Percentiles rank a stretch among this genome's conserved stretches.
Evolutionary conservation across 192 early-diverging fungal genomes (phyloP).

Genomic region (Entrophospora sp.): DNA sequence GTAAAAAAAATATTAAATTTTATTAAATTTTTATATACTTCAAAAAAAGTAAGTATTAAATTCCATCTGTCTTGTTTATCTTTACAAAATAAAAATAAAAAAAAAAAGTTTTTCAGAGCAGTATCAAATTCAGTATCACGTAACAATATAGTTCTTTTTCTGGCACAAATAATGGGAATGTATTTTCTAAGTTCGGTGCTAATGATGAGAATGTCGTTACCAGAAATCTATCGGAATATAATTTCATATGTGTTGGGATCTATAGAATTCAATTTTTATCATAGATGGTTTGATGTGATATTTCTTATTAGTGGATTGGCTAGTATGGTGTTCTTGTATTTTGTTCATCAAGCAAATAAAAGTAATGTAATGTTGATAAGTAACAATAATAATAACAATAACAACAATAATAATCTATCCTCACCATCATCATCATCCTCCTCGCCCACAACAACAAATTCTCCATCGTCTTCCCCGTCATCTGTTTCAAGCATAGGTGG

Average conservation of each 20-base stretch:
- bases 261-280: constrained; percentile 86
- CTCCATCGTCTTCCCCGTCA: too few relatives aligned
- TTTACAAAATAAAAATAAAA: too few relatives aligned
- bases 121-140: constrained; percentile 64
- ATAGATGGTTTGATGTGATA: constrained; percentile 90
- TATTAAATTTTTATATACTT: not conserved
- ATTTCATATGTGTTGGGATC: constrained; percentile 71
- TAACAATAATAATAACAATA: too few relatives aligned
- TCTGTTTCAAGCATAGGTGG: too few relatives aligned
- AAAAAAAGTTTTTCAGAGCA: constrained; percentile 62
- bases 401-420: too few relatives aligned
- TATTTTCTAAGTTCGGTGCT: constrained; percentile 88
- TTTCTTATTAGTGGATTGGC: constrained; percentile 75
- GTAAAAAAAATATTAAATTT: constrained; percentile 18
- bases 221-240: constrained; percentile 40
- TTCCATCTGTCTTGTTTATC: too few relatives aligned
- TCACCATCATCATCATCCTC: too few relatives aligned
- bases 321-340: constrained; percentile 62
- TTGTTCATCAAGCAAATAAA: constrained; percentile 53
- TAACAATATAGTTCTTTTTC: constrained; percentile 65
- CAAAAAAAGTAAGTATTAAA: too few relatives aligned
- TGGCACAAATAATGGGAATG: constrained; percentile 86
- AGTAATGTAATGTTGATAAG: constrained; percentile 25
- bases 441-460: too few relatives aligned
- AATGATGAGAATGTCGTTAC: constrained; percentile 69